Base-by-base conservation (phyloP, 2,329 filamentous ascomycete genomes). In the Aspergillus sclerotialis region DNA sequence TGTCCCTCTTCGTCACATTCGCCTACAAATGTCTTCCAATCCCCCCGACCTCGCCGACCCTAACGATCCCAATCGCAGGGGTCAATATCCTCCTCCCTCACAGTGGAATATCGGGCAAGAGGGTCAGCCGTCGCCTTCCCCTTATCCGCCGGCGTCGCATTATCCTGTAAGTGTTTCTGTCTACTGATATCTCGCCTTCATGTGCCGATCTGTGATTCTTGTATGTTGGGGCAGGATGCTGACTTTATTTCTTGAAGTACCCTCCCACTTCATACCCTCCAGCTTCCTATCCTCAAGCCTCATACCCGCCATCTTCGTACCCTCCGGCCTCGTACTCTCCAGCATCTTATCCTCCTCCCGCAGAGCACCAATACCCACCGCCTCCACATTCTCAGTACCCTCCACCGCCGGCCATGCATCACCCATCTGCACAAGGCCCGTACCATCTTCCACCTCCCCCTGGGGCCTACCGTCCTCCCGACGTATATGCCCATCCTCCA, bases 401-500 rank as follows among this genome's bases (percentile, higher is more conserved):
- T 40, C 52, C 59, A 25, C 43, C 57, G 33, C 45, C 55, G 38
- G 52, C 50, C 38, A 68, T 68, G 64, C 56, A 57, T 33, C 50
- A 55, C 32, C 63, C 61, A 39, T 56, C 58, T 29, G 55, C 59
- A 21, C 65, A 64, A 46, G 63, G 64, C 44, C 55, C 61, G 7
- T 68, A 68, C 43, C 61, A 60, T 32, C 55, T 66, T 18, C 63
- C 65, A 24, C 64, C 62, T 28, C 63, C 63, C 12, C 61, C 64
- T 40, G 59, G 55, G 26, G 54, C 61, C 36, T 66, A 67, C 42
- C 62, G 58, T 32, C 54, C 59, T 16, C 56, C 57, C 21, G 64
- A 67, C 40, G 55, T 62, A 40, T 67, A 67, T 40, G 53, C 49
- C 33, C 57, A 56, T 28, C 54, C 54, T 28, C 55, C 60, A 33